Conservation (phyloP, 1,284 basidiomycete species). For the Hemileia vastatrix region DNA sequence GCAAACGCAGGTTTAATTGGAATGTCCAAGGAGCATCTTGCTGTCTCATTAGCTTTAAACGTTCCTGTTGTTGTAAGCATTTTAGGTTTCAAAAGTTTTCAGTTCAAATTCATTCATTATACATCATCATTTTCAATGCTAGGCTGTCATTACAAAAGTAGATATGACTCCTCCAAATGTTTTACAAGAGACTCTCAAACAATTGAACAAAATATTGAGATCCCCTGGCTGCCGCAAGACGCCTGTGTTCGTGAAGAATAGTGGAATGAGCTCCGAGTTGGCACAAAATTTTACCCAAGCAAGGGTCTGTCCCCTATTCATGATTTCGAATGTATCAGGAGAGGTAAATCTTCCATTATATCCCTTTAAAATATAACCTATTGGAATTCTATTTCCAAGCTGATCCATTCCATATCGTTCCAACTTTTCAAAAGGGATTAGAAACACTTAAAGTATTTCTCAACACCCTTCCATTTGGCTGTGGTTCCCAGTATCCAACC, state of each 20-base stretch:
- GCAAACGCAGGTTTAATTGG: constrained; percentile 89
- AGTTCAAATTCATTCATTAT: background rate
- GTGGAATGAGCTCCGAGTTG: constrained; percentile 66
- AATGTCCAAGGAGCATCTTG: constrained; percentile 89
- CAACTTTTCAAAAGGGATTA: too few species aligned
- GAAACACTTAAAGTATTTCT: constrained; percentile 42
- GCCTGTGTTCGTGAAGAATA: constrained; percentile 47
- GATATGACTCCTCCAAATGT: constrained; percentile 96
- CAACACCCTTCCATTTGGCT: constrained; percentile 41
- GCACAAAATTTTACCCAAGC: constrained; percentile 60
- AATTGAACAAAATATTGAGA: constrained; percentile 82
- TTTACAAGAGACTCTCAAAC: constrained; percentile 77
- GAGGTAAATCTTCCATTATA: constrained; percentile 57
- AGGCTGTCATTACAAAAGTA: constrained; percentile 51
- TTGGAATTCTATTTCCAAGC: too few species aligned
- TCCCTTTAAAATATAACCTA: too few species aligned
- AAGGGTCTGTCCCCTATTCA: constrained; percentile 58
- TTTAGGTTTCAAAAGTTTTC: constrained; percentile 46
- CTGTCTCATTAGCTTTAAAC: constrained; percentile 83
- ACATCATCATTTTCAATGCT: background rate
- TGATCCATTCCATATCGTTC: too few species aligned
- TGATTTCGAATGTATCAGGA: constrained; percentile 89
- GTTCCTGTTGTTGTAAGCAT: constrained; percentile 90
- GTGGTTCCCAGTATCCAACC: constrained; percentile 50
- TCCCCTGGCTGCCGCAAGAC: constrained; percentile 72